These are phyloP conservation scores for Phytophthora meadii DNA, from an alignment of 352 stramenopile species.

Conservation along the genomic window DNA sequence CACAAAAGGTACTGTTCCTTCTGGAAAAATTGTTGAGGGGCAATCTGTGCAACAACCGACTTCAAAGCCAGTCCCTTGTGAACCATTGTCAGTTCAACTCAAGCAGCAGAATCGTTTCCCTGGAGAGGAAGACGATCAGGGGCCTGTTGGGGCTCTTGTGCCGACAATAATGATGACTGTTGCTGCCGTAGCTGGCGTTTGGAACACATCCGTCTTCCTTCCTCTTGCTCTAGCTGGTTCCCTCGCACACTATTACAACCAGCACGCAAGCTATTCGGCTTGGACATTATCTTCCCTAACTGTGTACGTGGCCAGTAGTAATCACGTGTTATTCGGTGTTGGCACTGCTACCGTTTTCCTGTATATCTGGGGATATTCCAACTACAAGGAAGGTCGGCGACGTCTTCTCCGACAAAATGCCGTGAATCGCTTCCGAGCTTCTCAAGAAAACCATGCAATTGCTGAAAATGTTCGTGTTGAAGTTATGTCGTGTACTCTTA, in stretches of 20 bases:
- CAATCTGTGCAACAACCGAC: conserved; percentile 2
- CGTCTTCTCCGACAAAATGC: conserved; percentile 18
- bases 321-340: conserved; percentile 56
- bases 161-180: conserved; percentile 45
- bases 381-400: conserved; percentile 53
- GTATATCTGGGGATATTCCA: conserved; percentile 67
- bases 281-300: conserved; percentile 41
- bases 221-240: conserved; percentile 57
- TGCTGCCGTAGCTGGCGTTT: conserved; percentile 38
- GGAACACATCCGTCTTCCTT: conserved; percentile 60
- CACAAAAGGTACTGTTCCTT: conserved; percentile 6
- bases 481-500: conserved; percentile 8
- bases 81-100: background rate
- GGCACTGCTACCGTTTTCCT: conserved; percentile 41
- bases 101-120: conserved; percentile 1
- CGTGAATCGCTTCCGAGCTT: conserved; percentile 29
- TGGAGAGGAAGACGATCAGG: conserved; percentile 12
- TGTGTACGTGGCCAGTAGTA: conserved; percentile 46
- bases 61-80: conserved; percentile 1
- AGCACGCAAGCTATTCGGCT: conserved; percentile 38
- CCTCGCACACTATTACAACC: conserved; percentile 40
- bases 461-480: conserved; percentile 31
- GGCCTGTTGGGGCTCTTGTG: conserved; percentile 24
- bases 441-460: conserved; percentile 39
- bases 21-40: conserved; percentile 10